Conservation (phyloP, 257 asterid species). For the Nyctanthes arbortristis region DNA sequence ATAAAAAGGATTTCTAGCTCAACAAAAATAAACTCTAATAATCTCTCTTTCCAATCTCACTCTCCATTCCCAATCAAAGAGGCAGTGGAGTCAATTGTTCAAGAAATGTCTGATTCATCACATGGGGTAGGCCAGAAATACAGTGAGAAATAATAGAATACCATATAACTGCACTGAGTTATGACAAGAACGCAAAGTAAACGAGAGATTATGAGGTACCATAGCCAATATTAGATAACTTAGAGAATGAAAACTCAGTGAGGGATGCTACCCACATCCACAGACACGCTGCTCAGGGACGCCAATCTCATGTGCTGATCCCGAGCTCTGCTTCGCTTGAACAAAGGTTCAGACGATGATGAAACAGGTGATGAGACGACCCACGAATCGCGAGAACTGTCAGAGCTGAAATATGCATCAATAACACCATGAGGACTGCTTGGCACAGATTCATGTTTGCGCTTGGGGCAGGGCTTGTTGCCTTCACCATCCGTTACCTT, state of each 20-base stretch:
- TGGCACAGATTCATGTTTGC: constrained; percentile 35
- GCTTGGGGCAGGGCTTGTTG: constrained; percentile 27
- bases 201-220: constrained; percentile 27
- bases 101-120: constrained; percentile 24
- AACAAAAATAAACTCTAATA: constrained; percentile 21
- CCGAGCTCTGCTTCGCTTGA: constrained; percentile 41
- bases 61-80: constrained; percentile 17
- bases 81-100: constrained; percentile 22
- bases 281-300: constrained; percentile 24
- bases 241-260: constrained; percentile 25
- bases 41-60: constrained; percentile 22
- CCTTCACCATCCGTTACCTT: constrained; percentile 27
- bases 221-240: constrained; percentile 27
- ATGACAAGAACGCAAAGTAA: constrained; percentile 24
- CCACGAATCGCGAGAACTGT: constrained; percentile 52
- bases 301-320: constrained; percentile 36
- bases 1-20: constrained; percentile 22
- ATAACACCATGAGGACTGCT: constrained; percentile 48
- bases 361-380: constrained; percentile 23
- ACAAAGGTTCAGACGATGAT: constrained; percentile 34
- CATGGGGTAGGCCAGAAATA: constrained; percentile 27
- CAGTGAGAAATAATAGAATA: constrained; percentile 20
- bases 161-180: constrained; percentile 27
- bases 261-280: constrained; percentile 27
- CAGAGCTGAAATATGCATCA: constrained; percentile 46